A percentile compares a stretch with the other conserved stretches of the same genome.
phyloP scores from a whole-genome alignment of 139 green algal genomes.

The Spirogloea muscicola region DNA sequence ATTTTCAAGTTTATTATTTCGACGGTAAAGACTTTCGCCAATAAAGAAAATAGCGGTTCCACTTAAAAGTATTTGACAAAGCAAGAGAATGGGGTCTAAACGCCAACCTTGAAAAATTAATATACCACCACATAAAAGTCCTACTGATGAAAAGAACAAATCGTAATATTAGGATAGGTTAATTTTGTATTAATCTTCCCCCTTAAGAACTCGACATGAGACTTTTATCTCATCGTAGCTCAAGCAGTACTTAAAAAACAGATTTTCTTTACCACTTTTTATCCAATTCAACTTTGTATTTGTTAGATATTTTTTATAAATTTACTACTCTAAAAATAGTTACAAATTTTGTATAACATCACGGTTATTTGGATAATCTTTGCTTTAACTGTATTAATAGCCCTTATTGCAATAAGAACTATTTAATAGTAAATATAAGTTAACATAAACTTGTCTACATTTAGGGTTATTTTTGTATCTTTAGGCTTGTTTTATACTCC shows the following conservation, averaged over 20 bases:
- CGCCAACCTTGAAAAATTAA: slow-evolving; percentile 38
- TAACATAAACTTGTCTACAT: slow-evolving; percentile 11
- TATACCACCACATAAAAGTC: slow-evolving; percentile 26
- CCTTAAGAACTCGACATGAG: slow-evolving; percentile 6
- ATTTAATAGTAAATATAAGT: slow-evolving; percentile 1
- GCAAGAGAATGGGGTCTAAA: slow-evolving; percentile 20
- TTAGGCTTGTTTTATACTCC: slow-evolving; percentile 5
- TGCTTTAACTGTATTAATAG: neutral
- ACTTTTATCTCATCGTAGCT: slow-evolving; percentile 6
- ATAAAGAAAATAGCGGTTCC: slow-evolving; percentile 14
- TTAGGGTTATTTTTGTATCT: neutral
- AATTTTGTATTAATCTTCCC: neutral
- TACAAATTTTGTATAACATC: neutral
- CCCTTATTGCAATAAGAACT: neutral
- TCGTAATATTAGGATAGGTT: slow-evolving; percentile 6
- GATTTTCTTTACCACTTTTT: neutral
- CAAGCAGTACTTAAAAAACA: neutral
- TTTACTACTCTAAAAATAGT: neutral
- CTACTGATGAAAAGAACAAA: slow-evolving; percentile 31
- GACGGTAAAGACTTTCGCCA: slow-evolving; percentile 6
- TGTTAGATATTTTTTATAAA: neutral
- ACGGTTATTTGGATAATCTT: neutral
- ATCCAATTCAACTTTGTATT: neutral
- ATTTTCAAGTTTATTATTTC: too few relatives aligned
- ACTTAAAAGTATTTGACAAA: slow-evolving; percentile 19